phyloP scores from a whole-genome alignment of 1,284 basidiomycete genomes.

The Rhodotorula sp. region DNA sequence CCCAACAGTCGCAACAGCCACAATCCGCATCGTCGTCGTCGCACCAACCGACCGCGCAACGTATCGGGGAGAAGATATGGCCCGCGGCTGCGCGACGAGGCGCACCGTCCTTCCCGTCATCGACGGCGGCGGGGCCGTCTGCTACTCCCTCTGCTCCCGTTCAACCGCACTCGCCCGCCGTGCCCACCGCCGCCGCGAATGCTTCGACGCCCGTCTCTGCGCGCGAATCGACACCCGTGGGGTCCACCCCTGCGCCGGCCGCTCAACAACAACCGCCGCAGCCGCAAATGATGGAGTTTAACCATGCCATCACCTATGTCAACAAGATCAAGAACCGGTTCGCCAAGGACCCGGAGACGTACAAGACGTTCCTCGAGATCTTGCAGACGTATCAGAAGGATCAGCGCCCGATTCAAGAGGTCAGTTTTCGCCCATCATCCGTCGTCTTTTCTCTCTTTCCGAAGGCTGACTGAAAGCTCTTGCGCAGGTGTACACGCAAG shows the following conservation, averaged over 20 bases:
- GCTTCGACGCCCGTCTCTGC: neutral
- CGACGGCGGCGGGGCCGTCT: no score
- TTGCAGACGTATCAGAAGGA: constrained; percentile 97
- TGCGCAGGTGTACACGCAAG: constrained; percentile 85
- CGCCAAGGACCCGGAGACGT: constrained; percentile 83
- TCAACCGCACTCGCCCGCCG: no score
- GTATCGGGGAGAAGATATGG: no score
- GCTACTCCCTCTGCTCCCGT: no score
- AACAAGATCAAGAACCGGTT: constrained; percentile 98
- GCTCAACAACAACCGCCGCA: constrained; percentile 1
- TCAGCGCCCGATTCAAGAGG: constrained; percentile 80
- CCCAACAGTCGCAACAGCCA: no score
- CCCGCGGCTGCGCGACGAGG: no score
- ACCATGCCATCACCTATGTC: constrained; percentile 95
- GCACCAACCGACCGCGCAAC: no score
- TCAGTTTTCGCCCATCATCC: constrained; percentile 52
- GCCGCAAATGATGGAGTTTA: constrained; percentile 68
- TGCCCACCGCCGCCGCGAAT: no score
- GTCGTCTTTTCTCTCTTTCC: no score
- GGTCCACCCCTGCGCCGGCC: neutral
- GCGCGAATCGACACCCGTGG: neutral
- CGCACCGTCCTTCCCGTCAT: no score
- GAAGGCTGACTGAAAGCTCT: neutral
- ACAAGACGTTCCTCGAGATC: constrained; percentile 97
- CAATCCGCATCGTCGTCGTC: no score